Percentiles rank a stretch among this genome's conserved stretches.
phyloP scores from a whole-genome alignment of 768 basidiomycete species.

The Boletus reticuloceps region DNA sequence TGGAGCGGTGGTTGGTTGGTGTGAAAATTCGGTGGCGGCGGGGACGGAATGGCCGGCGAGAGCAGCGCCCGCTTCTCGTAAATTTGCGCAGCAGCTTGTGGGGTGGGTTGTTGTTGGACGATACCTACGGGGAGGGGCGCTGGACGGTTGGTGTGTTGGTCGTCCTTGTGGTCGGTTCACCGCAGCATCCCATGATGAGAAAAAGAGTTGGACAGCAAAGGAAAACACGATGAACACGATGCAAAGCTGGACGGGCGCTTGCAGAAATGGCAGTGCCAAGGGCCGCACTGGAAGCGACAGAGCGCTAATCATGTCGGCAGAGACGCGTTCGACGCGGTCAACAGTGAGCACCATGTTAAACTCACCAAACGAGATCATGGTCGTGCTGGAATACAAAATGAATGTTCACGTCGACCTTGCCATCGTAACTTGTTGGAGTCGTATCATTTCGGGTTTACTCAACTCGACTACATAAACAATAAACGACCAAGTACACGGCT shows the following conservation, averaged over 20 bases:
- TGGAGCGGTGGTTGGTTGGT: constrained; percentile 23
- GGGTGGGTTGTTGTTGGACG: constrained; percentile 52
- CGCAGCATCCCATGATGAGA: constrained; percentile 63
- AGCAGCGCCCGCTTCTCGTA: constrained; percentile 43
- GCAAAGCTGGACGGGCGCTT: constrained; percentile 6
- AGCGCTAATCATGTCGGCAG: not conserved
- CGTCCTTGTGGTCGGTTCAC: constrained; percentile 39
- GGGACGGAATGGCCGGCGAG: constrained; percentile 40
- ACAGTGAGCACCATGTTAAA: no score
- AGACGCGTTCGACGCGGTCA: no score
- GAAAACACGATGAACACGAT: no score
- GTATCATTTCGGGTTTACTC: no score
- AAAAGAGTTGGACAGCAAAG: not conserved
- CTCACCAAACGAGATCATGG: no score
- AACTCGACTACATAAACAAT: no score
- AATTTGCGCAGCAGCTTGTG: constrained; percentile 33
- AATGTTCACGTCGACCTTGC: no score
- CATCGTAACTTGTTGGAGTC: no score
- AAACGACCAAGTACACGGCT: no score
- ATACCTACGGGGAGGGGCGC: constrained; percentile 32
- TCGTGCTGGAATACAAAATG: no score
- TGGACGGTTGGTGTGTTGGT: constrained; percentile 34
- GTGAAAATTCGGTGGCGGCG: constrained; percentile 43
- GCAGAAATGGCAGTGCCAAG: constrained; percentile 11
- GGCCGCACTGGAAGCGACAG: constrained; percentile 3